These are phyloP conservation scores for Luffa acutangula DNA, from an alignment of 306 rosid species.

Conservation along the genomic window DNA sequence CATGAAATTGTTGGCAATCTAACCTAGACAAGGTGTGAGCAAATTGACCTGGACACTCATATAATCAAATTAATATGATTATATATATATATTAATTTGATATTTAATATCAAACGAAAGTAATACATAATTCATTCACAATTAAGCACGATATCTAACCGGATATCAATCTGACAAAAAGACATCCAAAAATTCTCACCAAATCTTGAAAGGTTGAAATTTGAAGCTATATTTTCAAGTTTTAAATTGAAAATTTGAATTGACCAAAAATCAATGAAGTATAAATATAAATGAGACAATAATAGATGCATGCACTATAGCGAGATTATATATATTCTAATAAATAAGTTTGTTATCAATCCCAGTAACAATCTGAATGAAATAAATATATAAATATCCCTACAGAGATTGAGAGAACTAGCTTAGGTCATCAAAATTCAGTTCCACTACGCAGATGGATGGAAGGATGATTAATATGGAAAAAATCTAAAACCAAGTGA, in stretches of 20 bases:
- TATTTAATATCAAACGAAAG: not conserved
- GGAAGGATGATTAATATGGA: slow-evolving; percentile 1
- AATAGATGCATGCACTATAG: not conserved
- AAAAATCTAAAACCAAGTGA: slow-evolving; percentile 5
- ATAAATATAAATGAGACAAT: not conserved
- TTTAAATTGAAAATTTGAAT: not conserved
- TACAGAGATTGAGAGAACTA: not conserved
- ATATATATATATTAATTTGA: not conserved
- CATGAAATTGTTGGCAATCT: not conserved
- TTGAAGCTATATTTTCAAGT: not conserved
- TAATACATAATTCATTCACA: not conserved
- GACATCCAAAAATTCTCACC: not conserved
- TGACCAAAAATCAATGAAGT: not conserved
- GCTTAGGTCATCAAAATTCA: slow-evolving; percentile 9
- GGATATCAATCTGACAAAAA: not conserved
- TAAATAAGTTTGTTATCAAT: not conserved
- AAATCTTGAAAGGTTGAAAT: not conserved
- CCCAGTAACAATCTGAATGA: not conserved
- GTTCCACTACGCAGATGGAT: slow-evolving; percentile 10
- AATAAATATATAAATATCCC: not conserved
- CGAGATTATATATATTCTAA: not conserved
- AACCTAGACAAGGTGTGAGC: too few species aligned
- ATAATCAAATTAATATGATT: not conserved
- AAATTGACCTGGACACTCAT: too few species aligned
- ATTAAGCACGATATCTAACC: not conserved